These are phyloP conservation scores for Anthostomella pinea DNA, from an alignment of 2,329 filamentous ascomycete genomes.

Conservation along the genomic window DNA sequence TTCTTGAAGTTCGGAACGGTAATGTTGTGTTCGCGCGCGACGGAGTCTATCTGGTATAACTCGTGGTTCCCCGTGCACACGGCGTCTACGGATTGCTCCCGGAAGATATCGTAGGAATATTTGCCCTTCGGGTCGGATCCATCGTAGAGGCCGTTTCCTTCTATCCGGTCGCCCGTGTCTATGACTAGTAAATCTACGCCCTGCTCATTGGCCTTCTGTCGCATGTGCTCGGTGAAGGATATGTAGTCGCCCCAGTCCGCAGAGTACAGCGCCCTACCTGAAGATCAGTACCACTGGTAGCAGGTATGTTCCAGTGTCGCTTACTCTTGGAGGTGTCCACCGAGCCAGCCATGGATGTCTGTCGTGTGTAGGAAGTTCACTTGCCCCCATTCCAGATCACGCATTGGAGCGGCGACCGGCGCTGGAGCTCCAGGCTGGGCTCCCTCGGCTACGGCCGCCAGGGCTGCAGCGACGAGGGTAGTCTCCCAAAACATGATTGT, in stretches of 20 bases:
- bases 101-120: slow-evolving; percentile 85
- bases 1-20: slow-evolving; percentile 81
- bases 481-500: slow-evolving; percentile 30
- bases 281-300: slow-evolving; percentile 6
- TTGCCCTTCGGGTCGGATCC: slow-evolving; percentile 81
- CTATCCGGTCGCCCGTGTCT: slow-evolving; percentile 90
- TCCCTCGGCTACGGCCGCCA: slow-evolving; percentile 40
- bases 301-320: slow-evolving; percentile 20
- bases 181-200: slow-evolving; percentile 87
- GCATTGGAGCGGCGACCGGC: slow-evolving; percentile 76
- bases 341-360: slow-evolving; percentile 94
- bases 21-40: slow-evolving; percentile 71
- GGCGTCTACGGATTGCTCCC: slow-evolving; percentile 77
- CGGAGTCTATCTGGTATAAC: slow-evolving; percentile 78
- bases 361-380: slow-evolving; percentile 97
- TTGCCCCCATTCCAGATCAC: slow-evolving; percentile 85
- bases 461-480: slow-evolving; percentile 36
- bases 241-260: slow-evolving; percentile 98
- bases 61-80: slow-evolving; percentile 93
- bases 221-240: slow-evolving; percentile 84
- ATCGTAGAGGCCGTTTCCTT: slow-evolving; percentile 94
- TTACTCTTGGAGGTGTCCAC: slow-evolving; percentile 87
- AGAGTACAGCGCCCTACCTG: slow-evolving; percentile 74
- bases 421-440: slow-evolving; percentile 78
- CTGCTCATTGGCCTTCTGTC: slow-evolving; percentile 69